Evolutionary conservation across 2,329 filamentous ascomycete genomes (phyloP), one percentile per base, ranked within the genome.

Genomic region (Periconia macrospinosa): DNA sequence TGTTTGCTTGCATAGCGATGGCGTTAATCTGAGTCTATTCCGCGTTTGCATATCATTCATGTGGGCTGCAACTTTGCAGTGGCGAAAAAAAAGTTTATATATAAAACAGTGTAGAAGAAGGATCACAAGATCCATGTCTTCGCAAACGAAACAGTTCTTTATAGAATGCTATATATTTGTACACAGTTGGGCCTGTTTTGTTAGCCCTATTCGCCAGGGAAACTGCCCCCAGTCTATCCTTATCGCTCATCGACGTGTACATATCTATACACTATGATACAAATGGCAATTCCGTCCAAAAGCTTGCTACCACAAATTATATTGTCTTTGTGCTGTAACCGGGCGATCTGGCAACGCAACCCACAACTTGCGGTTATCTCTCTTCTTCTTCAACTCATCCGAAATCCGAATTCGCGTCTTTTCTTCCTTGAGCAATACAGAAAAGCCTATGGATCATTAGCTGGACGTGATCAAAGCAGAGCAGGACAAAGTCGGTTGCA

Each of bases 371-470:
- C 86, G 83, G 68, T 86, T 86, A 50, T 83, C 81, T 72, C 89
- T 83, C 79, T 91, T 93, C 62, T 86, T 86, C 70, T 91, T 82
- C 54, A 87, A 85, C 68, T 97, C 92, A 53, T 90, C 81, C 68
- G 88, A 85, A 70, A 92, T 83, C 56, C 94, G 85, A 67, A 97
- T 86, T 50, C 92, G 83, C 6, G 94, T 96, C 74, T 89, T 89
- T 74, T 97, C 92, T 72, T 99, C 94, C 78, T 97, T 99, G 70
- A 99, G 79, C 14, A 96, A 74, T 35, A 99, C 77, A 0, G 87
- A 86, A 56, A 97, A 83, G 60, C 83, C 90, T 92, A 57, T 3
- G 23, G 23, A 27, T 3, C 23, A 20, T 20, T n/a, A 20, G 11
- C 19, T 44, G 11, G 2, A 44, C 20, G 49, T 62, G 52, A 65